These are phyloP conservation scores for Mycosphaerella sp. DNA, from an alignment of 2,329 filamentous ascomycete genomes.

Conservation along the genomic window DNA sequence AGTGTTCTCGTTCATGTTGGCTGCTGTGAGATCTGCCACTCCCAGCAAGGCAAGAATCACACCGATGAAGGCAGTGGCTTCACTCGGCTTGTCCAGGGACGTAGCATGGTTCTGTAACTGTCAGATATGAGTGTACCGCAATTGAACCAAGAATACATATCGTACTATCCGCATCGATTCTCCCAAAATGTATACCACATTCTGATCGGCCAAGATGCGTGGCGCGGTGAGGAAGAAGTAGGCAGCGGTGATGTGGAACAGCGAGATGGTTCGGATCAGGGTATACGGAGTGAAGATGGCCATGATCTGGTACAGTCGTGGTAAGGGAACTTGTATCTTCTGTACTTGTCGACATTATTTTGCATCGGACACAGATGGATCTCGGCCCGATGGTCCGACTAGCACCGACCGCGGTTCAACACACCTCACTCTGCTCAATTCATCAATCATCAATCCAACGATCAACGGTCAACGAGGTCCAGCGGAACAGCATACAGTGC, in stretches of 20 bases:
- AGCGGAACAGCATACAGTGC: too few species aligned
- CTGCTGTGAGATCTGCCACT: slow-evolving; percentile 43
- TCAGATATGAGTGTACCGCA: neutral
- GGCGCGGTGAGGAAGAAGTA: slow-evolving; percentile 78
- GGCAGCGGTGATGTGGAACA: slow-evolving; percentile 78
- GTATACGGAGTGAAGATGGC: slow-evolving; percentile 72
- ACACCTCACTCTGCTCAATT: neutral
- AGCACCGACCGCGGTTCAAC: too few species aligned
- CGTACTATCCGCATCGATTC: slow-evolving; percentile 76
- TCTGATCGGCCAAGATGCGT: slow-evolving; percentile 66
- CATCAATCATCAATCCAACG: too few species aligned
- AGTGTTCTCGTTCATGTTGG: slow-evolving; percentile 40
- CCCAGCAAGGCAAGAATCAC: slow-evolving; percentile 62
- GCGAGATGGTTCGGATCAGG: slow-evolving; percentile 72
- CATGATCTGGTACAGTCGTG: slow-evolving; percentile 50
- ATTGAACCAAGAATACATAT: neutral
- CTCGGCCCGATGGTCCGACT: neutral
- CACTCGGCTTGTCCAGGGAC: slow-evolving; percentile 61
- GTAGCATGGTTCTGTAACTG: slow-evolving; percentile 54
- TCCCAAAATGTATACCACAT: slow-evolving; percentile 72
- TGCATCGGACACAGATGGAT: neutral
- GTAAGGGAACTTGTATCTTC: neutral
- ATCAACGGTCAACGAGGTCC: too few species aligned
- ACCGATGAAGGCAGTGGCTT: slow-evolving; percentile 61
- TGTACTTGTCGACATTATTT: neutral